A percentile compares a stretch with the other conserved stretches of the same genome.
These are phyloP conservation scores for Mallotus repandus DNA, from an alignment of 441 rosid species.

Conservation along the genomic window DNA sequence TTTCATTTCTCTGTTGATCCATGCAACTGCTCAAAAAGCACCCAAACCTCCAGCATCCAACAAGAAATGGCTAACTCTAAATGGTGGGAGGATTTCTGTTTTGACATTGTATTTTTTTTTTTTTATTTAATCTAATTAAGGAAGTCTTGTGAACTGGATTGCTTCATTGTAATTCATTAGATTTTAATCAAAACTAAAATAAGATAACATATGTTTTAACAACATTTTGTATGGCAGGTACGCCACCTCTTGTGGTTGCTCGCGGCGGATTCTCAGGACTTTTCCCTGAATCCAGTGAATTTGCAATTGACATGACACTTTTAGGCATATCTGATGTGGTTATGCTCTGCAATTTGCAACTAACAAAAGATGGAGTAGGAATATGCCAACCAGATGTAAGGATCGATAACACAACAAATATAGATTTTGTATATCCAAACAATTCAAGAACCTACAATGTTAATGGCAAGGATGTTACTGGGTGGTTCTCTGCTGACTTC, in stretches of 20 bases:
- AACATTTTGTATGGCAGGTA: conserved; percentile 35
- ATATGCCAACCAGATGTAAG: conserved; percentile 60
- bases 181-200: too few species aligned
- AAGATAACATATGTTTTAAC: too few species aligned
- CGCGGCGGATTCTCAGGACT: conserved; percentile 83
- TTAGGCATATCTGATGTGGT: conserved; percentile 34
- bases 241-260: conserved; percentile 56
- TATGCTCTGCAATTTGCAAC: conserved; percentile 69
- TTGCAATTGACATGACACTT: conserved; percentile 43
- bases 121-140: too few species aligned
- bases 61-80: conserved; percentile 51
- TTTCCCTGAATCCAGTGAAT: conserved; percentile 64
- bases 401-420: conserved; percentile 62
- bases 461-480: conserved; percentile 55
- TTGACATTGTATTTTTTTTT: neutral
- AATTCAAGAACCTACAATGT: conserved; percentile 45
- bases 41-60: conserved; percentile 12
- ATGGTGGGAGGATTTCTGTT: conserved; percentile 31
- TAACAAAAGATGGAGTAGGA: conserved; percentile 73
- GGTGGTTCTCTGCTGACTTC: conserved; percentile 73
- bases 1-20: conserved; percentile 37
- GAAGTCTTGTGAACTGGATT: too few species aligned
- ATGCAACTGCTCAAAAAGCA: conserved; percentile 25
- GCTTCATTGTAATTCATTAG: too few species aligned
- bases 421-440: conserved; percentile 40